Base-by-base conservation (phyloP, 257 asterid species). In the Petrea volubilis region DNA sequence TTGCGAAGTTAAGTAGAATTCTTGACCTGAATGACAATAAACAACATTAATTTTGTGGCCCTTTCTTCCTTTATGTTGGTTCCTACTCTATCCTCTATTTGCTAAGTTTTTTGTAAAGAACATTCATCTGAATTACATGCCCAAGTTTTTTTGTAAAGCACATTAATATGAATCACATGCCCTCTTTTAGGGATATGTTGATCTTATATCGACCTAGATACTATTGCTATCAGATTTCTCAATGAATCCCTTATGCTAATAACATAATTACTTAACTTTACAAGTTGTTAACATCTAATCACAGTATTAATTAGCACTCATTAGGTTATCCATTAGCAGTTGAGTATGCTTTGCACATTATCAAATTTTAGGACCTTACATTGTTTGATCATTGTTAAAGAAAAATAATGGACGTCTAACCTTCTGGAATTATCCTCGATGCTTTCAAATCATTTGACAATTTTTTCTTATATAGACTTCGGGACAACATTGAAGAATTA, bases 401-500 rank as follows among this genome's bases (percentile, higher is more conserved):
- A 43, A 18, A 31, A 7, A 6, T 9, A n/a, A 43, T 13, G 49
- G 28, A 28, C 64, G 47, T 71, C 47, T 40, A 46, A 52, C 52
- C 36, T 71, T 65, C 18, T 27, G 34, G 63, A 56, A 44, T 71
- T 65, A 29, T 71, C 34, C 51, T 41, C 67, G 70, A 66, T 68
- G 65, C 41, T 62, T 70, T 59, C 71, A 66, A 58, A 23, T 71
- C 40, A 64, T 18, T 28, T 78, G 36, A 68, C 50, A 68, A 73
- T 21, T 63, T 72, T 68, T 46, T 85, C 40, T 79, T 72, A 24
- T 81, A 47, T 71, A 94, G 98, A 77, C 97, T 94, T 62, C 84
- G 97, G 63, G 99, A 94, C 69, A 82, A 66, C 84, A 76, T 91
- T 73, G 99, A 94, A 83, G 99, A 94, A 77, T 71, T 94, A 76